Conservation (phyloP, 257 asterid species). For the Ocimum tenuiflorum region DNA sequence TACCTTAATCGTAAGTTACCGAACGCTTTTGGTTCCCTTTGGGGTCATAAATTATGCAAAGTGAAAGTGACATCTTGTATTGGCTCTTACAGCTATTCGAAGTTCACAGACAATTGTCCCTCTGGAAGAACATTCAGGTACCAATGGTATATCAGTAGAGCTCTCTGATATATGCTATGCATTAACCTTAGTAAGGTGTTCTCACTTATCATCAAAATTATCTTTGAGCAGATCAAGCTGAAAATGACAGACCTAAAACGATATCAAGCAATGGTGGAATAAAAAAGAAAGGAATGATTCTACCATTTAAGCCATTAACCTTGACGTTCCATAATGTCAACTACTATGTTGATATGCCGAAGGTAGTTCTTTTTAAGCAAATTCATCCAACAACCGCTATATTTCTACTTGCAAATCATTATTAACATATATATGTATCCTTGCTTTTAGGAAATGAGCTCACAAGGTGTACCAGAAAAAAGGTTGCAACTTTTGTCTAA, state of each 20-base stretch:
- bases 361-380: slow-evolving; percentile 39
- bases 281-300: slow-evolving; percentile 72
- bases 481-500: slow-evolving; percentile 65
- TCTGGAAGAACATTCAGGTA: slow-evolving; percentile 29
- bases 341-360: slow-evolving; percentile 87
- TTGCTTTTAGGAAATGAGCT: slow-evolving; percentile 58
- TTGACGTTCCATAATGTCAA: slow-evolving; percentile 78
- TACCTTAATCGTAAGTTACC: slow-evolving; percentile 59
- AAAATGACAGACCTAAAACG: slow-evolving; percentile 13
- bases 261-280: slow-evolving; percentile 13
- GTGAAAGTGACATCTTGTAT: not conserved
- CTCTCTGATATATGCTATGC: not conserved
- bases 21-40: not conserved
- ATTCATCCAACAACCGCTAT: not conserved
- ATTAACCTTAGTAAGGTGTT: slow-evolving; percentile 7
- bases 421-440: not conserved
- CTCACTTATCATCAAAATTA: slow-evolving; percentile 6
- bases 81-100: slow-evolving; percentile 44
- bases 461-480: slow-evolving; percentile 62
- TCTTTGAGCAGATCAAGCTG: slow-evolving; percentile 33
- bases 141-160: slow-evolving; percentile 25
- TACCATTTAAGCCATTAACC: slow-evolving; percentile 78
- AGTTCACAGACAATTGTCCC: slow-evolving; percentile 55
- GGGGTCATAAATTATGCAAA: not conserved
- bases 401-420: slow-evolving; percentile 1